Conservation (phyloP, 306 rosid species). For the Prunus fruticosa region DNA sequence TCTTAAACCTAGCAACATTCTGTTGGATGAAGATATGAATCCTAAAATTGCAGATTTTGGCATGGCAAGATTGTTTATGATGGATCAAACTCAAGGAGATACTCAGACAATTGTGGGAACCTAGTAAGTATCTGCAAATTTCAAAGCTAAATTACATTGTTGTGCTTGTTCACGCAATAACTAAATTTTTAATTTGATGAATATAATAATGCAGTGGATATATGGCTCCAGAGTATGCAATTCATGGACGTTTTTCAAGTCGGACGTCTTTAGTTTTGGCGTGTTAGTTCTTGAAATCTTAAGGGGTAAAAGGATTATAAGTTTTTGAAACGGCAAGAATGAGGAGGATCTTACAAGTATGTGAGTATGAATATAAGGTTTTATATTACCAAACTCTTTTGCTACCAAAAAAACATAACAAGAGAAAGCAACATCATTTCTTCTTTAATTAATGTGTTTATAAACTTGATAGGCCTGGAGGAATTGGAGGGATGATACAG, state of each 20-base stretch:
- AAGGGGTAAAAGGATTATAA: not conserved
- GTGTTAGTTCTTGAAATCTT: constrained; percentile 20
- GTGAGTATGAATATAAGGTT: not conserved
- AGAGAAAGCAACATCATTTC: too few species aligned
- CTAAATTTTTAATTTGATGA: not conserved
- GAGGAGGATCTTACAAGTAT: constrained; percentile 2
- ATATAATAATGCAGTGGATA: constrained; percentile 14
- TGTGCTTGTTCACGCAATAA: not conserved
- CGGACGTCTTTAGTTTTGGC: constrained; percentile 27
- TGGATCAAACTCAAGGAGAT: constrained; percentile 4
- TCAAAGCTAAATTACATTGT: not conserved
- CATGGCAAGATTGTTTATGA: not conserved
- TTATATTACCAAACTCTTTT: too few species aligned
- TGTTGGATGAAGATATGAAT: constrained; percentile 9
- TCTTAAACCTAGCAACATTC: not conserved
- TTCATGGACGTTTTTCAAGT: constrained; percentile 10
- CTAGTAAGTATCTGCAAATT: not conserved
- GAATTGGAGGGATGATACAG: not conserved
- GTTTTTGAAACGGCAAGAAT: not conserved
- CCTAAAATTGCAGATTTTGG: constrained; percentile 17
- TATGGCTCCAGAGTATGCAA: constrained; percentile 26
- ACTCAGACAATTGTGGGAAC: constrained; percentile 1
- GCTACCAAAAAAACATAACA: too few species aligned
- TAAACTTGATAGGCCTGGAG: not conserved
- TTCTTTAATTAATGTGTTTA: too few species aligned